Evolutionary conservation across 371 early-diverging fungal genomes (phyloP).

Genomic region (Mucor circinelloides): DNA sequence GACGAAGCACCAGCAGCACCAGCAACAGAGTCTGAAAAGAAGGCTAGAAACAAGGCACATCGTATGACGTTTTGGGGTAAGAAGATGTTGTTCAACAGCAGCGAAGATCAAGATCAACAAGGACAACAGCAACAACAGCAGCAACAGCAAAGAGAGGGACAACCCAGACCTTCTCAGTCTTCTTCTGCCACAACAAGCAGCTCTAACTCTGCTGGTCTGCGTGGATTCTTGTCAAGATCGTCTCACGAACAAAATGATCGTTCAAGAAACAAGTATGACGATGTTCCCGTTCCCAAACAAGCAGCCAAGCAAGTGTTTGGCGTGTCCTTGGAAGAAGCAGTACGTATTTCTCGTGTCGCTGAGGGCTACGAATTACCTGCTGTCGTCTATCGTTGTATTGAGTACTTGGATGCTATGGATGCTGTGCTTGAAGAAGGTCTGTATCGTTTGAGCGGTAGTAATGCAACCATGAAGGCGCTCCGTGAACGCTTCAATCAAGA

Average conservation of each 20-base stretch:
- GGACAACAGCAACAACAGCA: not conserved
- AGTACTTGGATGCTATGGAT: constrained; percentile 75
- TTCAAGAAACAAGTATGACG: constrained; percentile 11
- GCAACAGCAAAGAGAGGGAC: not conserved
- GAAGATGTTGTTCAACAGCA: constrained; percentile 40
- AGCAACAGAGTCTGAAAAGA: constrained; percentile 33
- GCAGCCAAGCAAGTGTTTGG: constrained; percentile 53
- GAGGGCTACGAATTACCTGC: constrained; percentile 62
- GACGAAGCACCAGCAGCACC: not conserved
- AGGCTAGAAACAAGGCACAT: constrained; percentile 45
- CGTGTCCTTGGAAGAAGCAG: constrained; percentile 34
- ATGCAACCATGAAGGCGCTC: constrained; percentile 58
- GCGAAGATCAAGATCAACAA: not conserved
- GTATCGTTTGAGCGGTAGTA: constrained; percentile 75
- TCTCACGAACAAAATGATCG: constrained; percentile 29
- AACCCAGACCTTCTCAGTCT: constrained; percentile 14
- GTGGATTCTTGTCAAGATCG: constrained; percentile 30
- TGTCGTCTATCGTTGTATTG: constrained; percentile 81
- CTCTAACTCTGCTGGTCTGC: constrained; percentile 14
- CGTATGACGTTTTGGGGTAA: constrained; percentile 58
- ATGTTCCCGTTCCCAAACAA: not conserved
- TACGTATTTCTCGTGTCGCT: constrained; percentile 28
- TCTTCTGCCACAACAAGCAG: constrained; percentile 14
- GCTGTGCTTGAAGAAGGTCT: constrained; percentile 80
- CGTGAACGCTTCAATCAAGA: constrained; percentile 69